phyloP scores from a whole-genome alignment of 1,284 basidiomycete species.

The Wallemia hederae region DNA sequence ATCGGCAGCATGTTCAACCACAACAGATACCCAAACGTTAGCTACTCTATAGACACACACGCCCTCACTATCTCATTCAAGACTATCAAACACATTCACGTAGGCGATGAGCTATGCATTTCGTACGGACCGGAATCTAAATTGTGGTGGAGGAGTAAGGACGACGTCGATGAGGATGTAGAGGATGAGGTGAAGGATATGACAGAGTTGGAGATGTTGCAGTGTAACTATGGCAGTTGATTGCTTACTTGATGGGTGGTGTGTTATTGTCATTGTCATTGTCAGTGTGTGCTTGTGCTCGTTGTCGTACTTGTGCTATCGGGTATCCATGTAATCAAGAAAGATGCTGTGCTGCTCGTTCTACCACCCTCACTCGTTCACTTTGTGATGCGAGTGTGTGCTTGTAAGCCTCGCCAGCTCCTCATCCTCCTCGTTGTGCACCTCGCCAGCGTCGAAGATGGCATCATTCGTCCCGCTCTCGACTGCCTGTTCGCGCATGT shows the following conservation, averaged over 20 bases:
- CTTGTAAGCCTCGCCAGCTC: too few species aligned
- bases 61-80: conserved; percentile 37
- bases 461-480: neutral
- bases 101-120: conserved; percentile 47
- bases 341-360: too few species aligned
- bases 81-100: conserved; percentile 24
- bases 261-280: neutral
- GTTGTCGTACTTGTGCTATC: too few species aligned
- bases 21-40: conserved; percentile 36
- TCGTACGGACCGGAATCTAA: conserved; percentile 31
- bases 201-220: neutral
- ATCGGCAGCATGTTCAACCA: conserved; percentile 60
- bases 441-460: neutral
- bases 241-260: neutral
- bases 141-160: conserved; percentile 24
- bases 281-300: neutral
- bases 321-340: too few species aligned
- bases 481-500: neutral
- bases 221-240: neutral
- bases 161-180: neutral
- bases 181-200: neutral
- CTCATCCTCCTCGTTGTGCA: neutral
- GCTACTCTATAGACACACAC: conserved; percentile 23
- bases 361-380: too few species aligned
- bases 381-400: too few species aligned